Base-by-base conservation (phyloP, 1,284 basidiomycete genomes). In the Phlebopus sp. region DNA sequence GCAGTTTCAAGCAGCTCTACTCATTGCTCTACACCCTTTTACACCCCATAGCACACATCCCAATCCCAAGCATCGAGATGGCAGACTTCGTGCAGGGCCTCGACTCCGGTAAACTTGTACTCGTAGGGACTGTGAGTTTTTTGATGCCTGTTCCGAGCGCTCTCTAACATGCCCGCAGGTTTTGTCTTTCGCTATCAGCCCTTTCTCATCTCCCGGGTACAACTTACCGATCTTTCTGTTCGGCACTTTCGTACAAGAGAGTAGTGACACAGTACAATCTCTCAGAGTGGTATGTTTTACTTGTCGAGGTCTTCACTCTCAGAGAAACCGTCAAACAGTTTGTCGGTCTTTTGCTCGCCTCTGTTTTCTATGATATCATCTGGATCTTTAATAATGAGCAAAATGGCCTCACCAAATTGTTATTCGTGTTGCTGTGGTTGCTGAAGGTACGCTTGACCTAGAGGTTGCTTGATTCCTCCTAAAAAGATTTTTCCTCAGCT, bases 151-250 rank as follows among this genome's bases (percentile, higher is more conserved):
- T 36, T 36, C 18, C 30, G 3, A 19, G 15, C 8, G 11, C 32
- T 37, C 23, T 34, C 39, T 51, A 25, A 50, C 50, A 25, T 18
- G 7, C 27, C 27, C 32, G 19, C 45, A 78, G 74, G 65, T 62
- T 18, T 58, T 91, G 32, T 82, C 87, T 8, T 84, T 88, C 56
- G 46, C 75, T 45, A 69, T 78, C 37, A 78, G 78, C 53, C 73
- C 81, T 3, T 86, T 82, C 61, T 58, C 69, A 1, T 68, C 80
- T 1, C 86, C 88, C 2, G 61, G 71, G 3, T 90, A 90, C 63
- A 90, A 90, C 54, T 67, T 82, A 5, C 81, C 88, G 13, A 73
- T 91, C 43, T 84, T 89, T 54, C 73, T 91, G 17, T 90, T 90
- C 55, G 89, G 88, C 1, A 66, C 73, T 2, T 82, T 87, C 63